Evolutionary conservation across 2,329 filamentous ascomycete genomes (phyloP).

Genomic region (Talaromyces sp.): DNA sequence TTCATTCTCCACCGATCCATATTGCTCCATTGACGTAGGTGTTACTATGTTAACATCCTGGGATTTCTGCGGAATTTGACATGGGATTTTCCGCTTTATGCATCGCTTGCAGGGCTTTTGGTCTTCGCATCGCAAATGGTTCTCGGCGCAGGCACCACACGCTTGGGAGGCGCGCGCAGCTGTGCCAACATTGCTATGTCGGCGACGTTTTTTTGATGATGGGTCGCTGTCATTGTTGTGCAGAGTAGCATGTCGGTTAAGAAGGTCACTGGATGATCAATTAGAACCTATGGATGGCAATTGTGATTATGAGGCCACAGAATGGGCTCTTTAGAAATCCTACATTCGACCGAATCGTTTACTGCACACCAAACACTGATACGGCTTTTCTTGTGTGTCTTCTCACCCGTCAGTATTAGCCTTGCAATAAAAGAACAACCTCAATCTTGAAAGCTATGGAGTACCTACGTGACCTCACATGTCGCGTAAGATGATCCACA

Average conservation of each 20-base stretch:
- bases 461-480: conserved; percentile 28
- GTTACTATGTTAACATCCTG: background rate
- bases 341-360: conserved; percentile 28
- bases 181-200: conserved; percentile 2
- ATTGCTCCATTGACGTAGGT: background rate
- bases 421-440: background rate
- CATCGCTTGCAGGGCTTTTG: conserved; percentile 27
- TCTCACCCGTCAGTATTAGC: background rate
- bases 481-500: conserved; percentile 28
- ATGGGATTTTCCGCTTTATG: conserved; percentile 18
- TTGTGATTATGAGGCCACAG: no score
- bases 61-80: background rate
- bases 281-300: background rate
- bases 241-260: conserved; percentile 7
- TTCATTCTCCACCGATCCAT: background rate
- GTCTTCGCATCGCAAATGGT: conserved; percentile 27
- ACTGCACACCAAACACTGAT: conserved; percentile 24
- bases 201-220: conserved; percentile 15
- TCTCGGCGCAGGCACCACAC: conserved; percentile 23
- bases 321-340: background rate
- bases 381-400: conserved; percentile 29
- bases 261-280: conserved; percentile 18
- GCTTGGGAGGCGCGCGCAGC: conserved; percentile 20
- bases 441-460: background rate
- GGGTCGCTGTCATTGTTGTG: conserved; percentile 4